These are phyloP conservation scores for Eucalyptus tenuipes DNA, from an alignment of 345 rosid species.

Conservation along the genomic window DNA sequence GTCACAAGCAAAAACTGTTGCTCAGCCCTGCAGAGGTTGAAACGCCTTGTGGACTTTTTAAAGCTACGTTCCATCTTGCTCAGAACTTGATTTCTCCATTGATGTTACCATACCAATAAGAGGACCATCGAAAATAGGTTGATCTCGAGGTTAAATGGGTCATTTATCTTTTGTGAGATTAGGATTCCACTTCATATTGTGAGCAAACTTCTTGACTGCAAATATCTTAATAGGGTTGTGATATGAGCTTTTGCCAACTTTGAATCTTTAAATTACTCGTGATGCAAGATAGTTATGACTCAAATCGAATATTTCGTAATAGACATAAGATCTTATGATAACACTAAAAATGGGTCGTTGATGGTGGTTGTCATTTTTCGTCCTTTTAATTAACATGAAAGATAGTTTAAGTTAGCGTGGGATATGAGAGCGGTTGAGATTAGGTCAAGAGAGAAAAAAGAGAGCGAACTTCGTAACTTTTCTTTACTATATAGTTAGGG, in stretches of 20 bases:
- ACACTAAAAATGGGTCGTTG: fast-evolving
- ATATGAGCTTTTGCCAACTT: fast-evolving
- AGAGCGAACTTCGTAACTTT: background rate
- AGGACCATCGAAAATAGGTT: background rate
- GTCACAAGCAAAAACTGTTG: background rate
- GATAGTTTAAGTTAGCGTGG: background rate
- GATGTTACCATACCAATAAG: background rate
- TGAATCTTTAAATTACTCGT: fast-evolving
- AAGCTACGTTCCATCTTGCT: background rate
- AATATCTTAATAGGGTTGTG: background rate
- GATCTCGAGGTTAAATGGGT: background rate
- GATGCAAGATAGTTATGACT: fast-evolving
- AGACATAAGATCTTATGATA: fast-evolving
- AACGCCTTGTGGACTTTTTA: background rate
- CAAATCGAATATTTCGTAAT: background rate
- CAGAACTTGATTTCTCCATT: background rate
- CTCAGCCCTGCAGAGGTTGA: background rate
- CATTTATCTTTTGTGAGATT: background rate
- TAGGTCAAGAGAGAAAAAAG: background rate
- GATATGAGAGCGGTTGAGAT: background rate
- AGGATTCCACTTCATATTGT: background rate
- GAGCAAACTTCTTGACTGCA: background rate
- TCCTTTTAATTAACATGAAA: background rate
- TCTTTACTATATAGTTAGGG: background rate
- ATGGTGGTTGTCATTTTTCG: fast-evolving